These are phyloP conservation scores for Leccinum truebloodii DNA, from an alignment of 768 basidiomycete species.

Conservation along the genomic window DNA sequence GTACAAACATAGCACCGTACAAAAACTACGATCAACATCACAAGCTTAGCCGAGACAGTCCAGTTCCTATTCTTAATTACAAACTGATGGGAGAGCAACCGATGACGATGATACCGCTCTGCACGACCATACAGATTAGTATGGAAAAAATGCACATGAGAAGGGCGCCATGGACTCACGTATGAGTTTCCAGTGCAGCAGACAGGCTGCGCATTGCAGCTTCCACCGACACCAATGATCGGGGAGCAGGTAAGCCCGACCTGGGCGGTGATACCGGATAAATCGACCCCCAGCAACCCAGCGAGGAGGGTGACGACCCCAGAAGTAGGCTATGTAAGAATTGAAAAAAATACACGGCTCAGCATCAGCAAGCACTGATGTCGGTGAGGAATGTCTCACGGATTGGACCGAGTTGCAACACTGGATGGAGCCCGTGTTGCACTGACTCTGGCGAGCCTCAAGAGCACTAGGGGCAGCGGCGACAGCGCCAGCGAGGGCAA, in stretches of 20 bases:
- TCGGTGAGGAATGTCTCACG: not conserved
- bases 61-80: not conserved
- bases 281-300: not conserved
- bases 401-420: not conserved
- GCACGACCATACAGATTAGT: not conserved
- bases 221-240: not conserved
- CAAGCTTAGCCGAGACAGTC: too few relatives aligned
- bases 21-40: too few relatives aligned
- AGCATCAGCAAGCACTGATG: not conserved
- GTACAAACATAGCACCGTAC: too few relatives aligned
- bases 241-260: not conserved
- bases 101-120: not conserved
- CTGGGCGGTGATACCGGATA: not conserved
- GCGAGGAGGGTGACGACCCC: not conserved
- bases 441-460: not conserved
- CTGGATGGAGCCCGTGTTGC: not conserved
- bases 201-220: not conserved
- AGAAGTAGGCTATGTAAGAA: not conserved
- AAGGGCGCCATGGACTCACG: not conserved
- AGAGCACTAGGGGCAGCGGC: not conserved
- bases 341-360: not conserved
- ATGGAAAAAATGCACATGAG: not conserved
- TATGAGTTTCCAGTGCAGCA: constrained; percentile 7
- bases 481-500: not conserved
- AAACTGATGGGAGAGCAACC: constrained; percentile 3